Conservation (phyloP, 768 basidiomycete genomes). For the Suillus spraguei region DNA sequence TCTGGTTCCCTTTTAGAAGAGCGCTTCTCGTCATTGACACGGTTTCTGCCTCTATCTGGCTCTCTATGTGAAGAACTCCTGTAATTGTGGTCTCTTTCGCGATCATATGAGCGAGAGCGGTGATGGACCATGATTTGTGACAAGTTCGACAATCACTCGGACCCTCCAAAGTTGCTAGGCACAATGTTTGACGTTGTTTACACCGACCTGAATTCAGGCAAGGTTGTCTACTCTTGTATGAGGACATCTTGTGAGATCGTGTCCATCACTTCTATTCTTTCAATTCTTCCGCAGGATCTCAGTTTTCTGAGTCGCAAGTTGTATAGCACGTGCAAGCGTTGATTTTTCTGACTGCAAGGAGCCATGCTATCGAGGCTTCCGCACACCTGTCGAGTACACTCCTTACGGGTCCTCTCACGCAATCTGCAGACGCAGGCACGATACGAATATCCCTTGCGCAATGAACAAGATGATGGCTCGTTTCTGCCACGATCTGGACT, state of each 20-base stretch:
- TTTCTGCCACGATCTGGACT: slow-evolving; percentile 45
- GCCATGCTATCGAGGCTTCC: slow-evolving; percentile 25
- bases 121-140: slow-evolving; percentile 44
- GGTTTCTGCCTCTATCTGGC: not conserved
- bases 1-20: slow-evolving; percentile 36
- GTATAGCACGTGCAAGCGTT: not conserved
- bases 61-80: slow-evolving; percentile 30
- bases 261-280: not conserved
- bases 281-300: not conserved
- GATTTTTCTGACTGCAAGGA: not conserved
- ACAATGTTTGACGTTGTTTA: slow-evolving; percentile 3
- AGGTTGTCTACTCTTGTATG: not conserved
- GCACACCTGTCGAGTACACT: slow-evolving; percentile 24
- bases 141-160: not conserved
- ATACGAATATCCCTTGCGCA: slow-evolving; percentile 41
- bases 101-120: slow-evolving; percentile 46
- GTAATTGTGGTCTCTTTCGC: slow-evolving; percentile 32
- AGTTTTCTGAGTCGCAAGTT: not conserved
- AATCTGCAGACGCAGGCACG: slow-evolving; percentile 60
- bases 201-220: not conserved
- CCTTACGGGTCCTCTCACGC: slow-evolving; percentile 34
- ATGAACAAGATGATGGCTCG: slow-evolving; percentile 35
- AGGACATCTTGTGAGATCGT: not conserved
- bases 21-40: slow-evolving; percentile 31
- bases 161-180: too few relatives aligned